Evolutionary conservation across 768 basidiomycete genomes (phyloP), one percentile per base, ranked within the genome.

Genomic region (Kwoniella dejecticola): DNA sequence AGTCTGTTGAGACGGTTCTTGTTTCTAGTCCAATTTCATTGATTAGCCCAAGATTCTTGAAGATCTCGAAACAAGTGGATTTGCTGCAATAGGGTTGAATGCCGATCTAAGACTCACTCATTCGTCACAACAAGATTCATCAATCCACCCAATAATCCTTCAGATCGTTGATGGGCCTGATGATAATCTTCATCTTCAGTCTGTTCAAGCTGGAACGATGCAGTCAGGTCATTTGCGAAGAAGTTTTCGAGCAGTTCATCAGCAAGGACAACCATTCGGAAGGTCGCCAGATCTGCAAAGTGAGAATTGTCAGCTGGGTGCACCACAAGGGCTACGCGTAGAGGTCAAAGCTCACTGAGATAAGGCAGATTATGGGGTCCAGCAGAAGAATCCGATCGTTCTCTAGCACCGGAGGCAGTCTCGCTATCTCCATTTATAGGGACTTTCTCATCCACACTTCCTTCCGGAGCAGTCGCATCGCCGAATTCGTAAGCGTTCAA

Each of bases 401-500:
- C 53, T 68, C 77, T 0, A 80, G 77, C 55, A 80, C 81, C 46
- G 21, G 67, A 47, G 57, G 80, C 64, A 42, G 75, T 64, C 56
- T 71, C 62, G 3, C 63, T 62, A 48, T 77, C 75, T 26, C 77
- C 77, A 52, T 68, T 66, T 56, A 74, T 66, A 26, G 58, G 66
- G 41, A 53, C 56, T 33, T 48, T 33, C 24, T 66, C 72, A 17
- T 64, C 67, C 23, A 69, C 42, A 47, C 71, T 68, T 27, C 52
- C 62, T 48, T 70, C 67, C 2, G 74, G 75, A 17, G 72, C 72
- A 79, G 81, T 73, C 26, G 91, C 88, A 80, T 96, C 93, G 2
- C 93, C 96, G 59, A 94, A 97, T 74, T 99, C 96, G 71, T 97
- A 99, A 0, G 95, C 91, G 71, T 99, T 98, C 38, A 93, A 89